Conservation (phyloP, 352 stramenopile species). For the Globisporangium radiosum region DNA sequence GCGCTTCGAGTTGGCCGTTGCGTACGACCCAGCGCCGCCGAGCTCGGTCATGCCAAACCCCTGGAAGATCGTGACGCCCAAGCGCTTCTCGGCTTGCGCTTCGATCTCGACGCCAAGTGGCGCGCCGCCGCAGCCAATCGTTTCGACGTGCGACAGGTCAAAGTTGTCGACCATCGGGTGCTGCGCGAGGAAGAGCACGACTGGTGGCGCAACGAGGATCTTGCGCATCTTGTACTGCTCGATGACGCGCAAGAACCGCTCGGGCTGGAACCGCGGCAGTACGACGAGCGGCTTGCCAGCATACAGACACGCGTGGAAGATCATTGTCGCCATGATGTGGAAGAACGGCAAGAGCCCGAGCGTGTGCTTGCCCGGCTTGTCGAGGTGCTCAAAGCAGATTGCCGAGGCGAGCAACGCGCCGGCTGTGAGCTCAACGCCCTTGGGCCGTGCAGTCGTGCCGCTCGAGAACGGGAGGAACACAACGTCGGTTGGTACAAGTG, state of each 20-base stretch:
- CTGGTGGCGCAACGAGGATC: conserved; percentile 74
- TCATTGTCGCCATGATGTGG: conserved; percentile 85
- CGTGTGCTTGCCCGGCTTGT: conserved; percentile 64
- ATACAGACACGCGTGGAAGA: conserved; percentile 68
- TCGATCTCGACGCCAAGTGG: conserved; percentile 72
- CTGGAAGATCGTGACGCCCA: conserved; percentile 48
- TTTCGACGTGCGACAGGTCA: conserved; percentile 63
- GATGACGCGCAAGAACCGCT: conserved; percentile 74
- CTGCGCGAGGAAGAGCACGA: conserved; percentile 75
- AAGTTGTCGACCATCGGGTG: conserved; percentile 84
- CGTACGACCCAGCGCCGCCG: conserved; percentile 1
- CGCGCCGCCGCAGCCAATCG: conserved; percentile 70
- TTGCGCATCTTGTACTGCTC: conserved; percentile 51
- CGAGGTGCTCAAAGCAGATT: conserved; percentile 39
- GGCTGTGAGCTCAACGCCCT: conserved; percentile 82
- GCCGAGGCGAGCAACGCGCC: conserved; percentile 74
- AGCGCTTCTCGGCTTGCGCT: conserved; percentile 40
- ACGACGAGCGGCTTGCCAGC: conserved; percentile 70
- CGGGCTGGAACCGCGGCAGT: conserved; percentile 80
- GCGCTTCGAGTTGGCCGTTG: conserved; percentile 2
- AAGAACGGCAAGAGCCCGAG: conserved; percentile 85
- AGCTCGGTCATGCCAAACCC: conserved; percentile 61
- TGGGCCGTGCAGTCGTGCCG: conserved; percentile 86
- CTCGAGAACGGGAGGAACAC: conserved; percentile 84
- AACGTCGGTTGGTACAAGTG: conserved; percentile 8